Evolutionary conservation across 1,139 yeast species (phyloP), one percentile per base, ranked within the genome.

Genomic region (Suhomyces atakaporum): DNA sequence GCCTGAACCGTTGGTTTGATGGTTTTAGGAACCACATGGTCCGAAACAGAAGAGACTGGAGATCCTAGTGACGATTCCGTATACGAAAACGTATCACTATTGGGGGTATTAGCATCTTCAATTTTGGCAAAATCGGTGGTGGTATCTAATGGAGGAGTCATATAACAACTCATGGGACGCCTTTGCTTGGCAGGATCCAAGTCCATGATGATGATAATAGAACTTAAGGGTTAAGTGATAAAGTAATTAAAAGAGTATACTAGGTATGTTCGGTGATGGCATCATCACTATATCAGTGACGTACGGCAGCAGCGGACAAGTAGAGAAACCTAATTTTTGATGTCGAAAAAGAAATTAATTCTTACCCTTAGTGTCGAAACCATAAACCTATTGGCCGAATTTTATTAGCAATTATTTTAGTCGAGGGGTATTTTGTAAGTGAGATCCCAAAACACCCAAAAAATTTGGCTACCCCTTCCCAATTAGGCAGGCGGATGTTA

Each of bases 161-260:
- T 46, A 27, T 50, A 54, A 32, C 51, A 38, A 33, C 57, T 53
- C 13, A 43, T 47, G 18, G 57, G 58, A 32, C 56, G 44, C 20
- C 27, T 26, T 7, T 20, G 25, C 21, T 15, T 18, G 18, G 19
- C 25, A 14, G 19, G 15, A 12, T 33, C 32, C 16, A 24, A 27
- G 14, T 28, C 36, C 36, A 33, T 13, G 14, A n/a, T 12, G n/a
- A n/a, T n/a, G n/a, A n/a, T n/a, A n/a, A n/a, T n/a, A n/a, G n/a
- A n/a, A n/a, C n/a, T n/a, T n/a, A n/a, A n/a, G n/a, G n/a, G n/a
- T n/a, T n/a, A n/a, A n/a, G n/a, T n/a, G n/a, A n/a, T n/a, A n/a
- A n/a, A n/a, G n/a, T n/a, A n/a, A n/a, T n/a, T n/a, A n/a, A n/a
- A n/a, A n/a, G n/a, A n/a, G n/a, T n/a, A n/a, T n/a, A n/a, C n/a